Conservation (phyloP, 2,329 filamentous ascomycete species). For the Endothia cerciana region DNA sequence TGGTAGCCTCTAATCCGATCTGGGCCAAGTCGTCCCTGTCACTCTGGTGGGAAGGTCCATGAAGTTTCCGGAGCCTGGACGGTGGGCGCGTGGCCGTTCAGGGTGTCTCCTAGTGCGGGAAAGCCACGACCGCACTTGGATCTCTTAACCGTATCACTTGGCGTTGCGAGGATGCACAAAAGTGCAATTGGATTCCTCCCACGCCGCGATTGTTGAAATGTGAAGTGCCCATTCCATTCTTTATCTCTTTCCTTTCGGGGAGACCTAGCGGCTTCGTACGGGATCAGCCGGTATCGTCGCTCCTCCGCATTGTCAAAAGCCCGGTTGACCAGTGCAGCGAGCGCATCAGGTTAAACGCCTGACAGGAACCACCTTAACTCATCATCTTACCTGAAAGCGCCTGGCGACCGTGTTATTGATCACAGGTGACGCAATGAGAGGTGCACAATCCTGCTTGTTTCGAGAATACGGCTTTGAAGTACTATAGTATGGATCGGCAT, state of each 20-base stretch:
- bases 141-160: not conserved
- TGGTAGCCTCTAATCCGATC: conserved; percentile 2
- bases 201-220: not conserved
- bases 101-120: conserved; percentile 12
- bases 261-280: not conserved
- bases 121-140: not conserved
- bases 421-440: conserved; percentile 18
- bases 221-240: not conserved
- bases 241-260: not conserved
- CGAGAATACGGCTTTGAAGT: conserved; percentile 20
- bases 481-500: conserved; percentile 11
- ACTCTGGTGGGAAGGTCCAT: conserved; percentile 12
- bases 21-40: conserved; percentile 11
- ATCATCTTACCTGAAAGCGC: not conserved
- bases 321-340: not conserved
- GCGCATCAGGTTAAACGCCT: not conserved
- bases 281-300: not conserved
- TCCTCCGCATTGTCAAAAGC: not conserved
- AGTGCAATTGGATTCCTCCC: not conserved
- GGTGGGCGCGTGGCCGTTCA: conserved; percentile 5
- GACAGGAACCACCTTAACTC: not conserved
- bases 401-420: not conserved
- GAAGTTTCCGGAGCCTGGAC: not conserved
- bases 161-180: not conserved
- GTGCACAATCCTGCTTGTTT: conserved; percentile 18